Evolutionary conservation across 148 eudicot genomes (phyloP).

Genomic region (Simmondsia chinensis): DNA sequence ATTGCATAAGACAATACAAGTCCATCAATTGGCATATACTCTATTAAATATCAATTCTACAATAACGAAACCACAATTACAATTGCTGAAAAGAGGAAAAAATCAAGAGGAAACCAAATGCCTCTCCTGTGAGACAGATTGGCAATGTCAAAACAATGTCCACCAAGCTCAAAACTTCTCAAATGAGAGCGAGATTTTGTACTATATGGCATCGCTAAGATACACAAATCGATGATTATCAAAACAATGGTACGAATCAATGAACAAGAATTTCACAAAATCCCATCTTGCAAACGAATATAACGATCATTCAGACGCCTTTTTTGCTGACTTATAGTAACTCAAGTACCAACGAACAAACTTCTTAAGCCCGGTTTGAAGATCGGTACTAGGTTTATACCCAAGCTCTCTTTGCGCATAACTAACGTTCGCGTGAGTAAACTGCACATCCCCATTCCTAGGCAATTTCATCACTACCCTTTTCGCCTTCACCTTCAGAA

Average conservation of each 20-base stretch:
- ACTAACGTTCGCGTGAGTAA: slow-evolving; percentile 11
- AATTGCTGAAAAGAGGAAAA: neutral
- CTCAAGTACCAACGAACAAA: slow-evolving; percentile 13
- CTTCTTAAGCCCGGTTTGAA: slow-evolving; percentile 15
- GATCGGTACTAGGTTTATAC: slow-evolving; percentile 11
- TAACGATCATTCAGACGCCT: neutral
- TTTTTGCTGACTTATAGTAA: slow-evolving; percentile 11
- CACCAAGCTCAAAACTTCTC: neutral
- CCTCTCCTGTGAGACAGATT: neutral
- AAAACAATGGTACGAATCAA: neutral
- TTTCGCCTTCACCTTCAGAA: slow-evolving; percentile 16
- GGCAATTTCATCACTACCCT: slow-evolving; percentile 12
- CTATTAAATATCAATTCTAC: slow-evolving; percentile 4
- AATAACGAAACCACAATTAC: slow-evolving; percentile 6
- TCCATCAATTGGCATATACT: slow-evolving; percentile 6
- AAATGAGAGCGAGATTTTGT: neutral
- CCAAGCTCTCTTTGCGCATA: slow-evolving; percentile 10
- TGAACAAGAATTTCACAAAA: neutral
- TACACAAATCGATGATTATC: neutral
- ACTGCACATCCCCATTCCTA: slow-evolving; percentile 14
- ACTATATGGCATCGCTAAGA: neutral
- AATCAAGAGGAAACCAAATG: neutral
- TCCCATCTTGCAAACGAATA: slow-evolving; percentile 5
- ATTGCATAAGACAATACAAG: too few relatives aligned
- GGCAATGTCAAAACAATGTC: slow-evolving; percentile 3